Conservation (phyloP, 306 rosid genomes). For the Cucurbita ficifolia region DNA sequence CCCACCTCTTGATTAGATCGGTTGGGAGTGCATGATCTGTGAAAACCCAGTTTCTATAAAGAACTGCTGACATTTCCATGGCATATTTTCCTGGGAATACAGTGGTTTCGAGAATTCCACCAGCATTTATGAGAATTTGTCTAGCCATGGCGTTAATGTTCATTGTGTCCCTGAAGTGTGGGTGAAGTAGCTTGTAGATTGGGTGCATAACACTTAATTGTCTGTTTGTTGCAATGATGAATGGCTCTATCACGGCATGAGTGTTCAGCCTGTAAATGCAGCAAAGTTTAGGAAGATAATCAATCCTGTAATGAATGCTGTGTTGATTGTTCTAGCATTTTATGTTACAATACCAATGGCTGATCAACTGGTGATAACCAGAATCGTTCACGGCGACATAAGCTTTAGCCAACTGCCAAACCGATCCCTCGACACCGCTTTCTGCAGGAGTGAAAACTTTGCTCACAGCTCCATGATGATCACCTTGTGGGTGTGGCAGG, state of each 20-base stretch:
- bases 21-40: slow-evolving; percentile 67
- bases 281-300: neutral
- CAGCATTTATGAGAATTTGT: slow-evolving; percentile 80
- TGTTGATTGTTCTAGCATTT: neutral
- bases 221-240: slow-evolving; percentile 67
- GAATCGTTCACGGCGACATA: slow-evolving; percentile 83
- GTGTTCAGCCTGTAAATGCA: slow-evolving; percentile 57
- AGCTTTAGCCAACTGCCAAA: slow-evolving; percentile 94
- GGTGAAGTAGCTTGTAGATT: slow-evolving; percentile 65
- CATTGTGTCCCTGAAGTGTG: slow-evolving; percentile 86
- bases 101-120: slow-evolving; percentile 75
- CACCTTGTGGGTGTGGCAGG: slow-evolving; percentile 83
- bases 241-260: slow-evolving; percentile 92
- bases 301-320: neutral
- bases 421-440: slow-evolving; percentile 41
- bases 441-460: slow-evolving; percentile 55
- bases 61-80: slow-evolving; percentile 62
- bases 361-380: slow-evolving; percentile 82
- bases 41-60: slow-evolving; percentile 71
- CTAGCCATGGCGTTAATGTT: slow-evolving; percentile 79
- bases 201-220: slow-evolving; percentile 80
- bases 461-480: slow-evolving; percentile 52
- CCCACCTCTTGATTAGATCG: slow-evolving; percentile 69
- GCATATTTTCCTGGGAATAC: slow-evolving; percentile 74
- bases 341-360: slow-evolving; percentile 62